These are phyloP conservation scores for Pseudogymnoascus sp. DNA, from an alignment of 2,329 filamentous ascomycete genomes.

Conservation along the genomic window DNA sequence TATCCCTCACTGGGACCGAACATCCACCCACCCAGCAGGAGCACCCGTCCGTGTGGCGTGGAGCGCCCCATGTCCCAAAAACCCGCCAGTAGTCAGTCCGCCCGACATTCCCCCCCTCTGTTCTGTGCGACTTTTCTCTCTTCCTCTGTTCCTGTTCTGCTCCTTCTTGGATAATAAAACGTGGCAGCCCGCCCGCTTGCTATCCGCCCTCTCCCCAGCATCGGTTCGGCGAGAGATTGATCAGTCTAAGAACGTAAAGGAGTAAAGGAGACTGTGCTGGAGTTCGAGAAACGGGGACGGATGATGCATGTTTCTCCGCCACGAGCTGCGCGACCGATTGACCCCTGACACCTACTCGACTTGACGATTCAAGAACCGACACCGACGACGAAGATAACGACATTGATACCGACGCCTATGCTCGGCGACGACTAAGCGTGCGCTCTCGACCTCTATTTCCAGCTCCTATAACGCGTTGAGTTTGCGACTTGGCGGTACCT, in stretches of 20 bases:
- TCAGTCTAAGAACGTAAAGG: background rate
- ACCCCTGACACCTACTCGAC: background rate
- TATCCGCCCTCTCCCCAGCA: background rate
- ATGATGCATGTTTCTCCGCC: slow-evolving; percentile 2
- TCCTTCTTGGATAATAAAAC: background rate
- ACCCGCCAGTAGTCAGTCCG: background rate
- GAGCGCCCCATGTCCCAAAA: background rate
- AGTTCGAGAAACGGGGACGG: background rate
- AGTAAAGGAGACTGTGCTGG: background rate
- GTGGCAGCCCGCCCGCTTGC: background rate
- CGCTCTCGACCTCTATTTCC: background rate
- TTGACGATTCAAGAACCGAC: background rate
- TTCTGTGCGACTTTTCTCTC: background rate
- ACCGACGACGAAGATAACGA: background rate
- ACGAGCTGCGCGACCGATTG: background rate
- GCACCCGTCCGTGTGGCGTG: background rate
- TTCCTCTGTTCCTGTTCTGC: background rate
- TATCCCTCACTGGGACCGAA: background rate
- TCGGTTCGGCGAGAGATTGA: background rate
- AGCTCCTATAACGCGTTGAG: background rate
- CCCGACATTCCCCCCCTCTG: background rate
- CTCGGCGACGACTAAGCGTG: background rate
- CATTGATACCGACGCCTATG: background rate
- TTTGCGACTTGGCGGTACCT: background rate
- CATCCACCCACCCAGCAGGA: background rate